These are phyloP conservation scores for Irpex sp. DNA, from an alignment of 1,284 basidiomycete genomes.

Conservation along the genomic window DNA sequence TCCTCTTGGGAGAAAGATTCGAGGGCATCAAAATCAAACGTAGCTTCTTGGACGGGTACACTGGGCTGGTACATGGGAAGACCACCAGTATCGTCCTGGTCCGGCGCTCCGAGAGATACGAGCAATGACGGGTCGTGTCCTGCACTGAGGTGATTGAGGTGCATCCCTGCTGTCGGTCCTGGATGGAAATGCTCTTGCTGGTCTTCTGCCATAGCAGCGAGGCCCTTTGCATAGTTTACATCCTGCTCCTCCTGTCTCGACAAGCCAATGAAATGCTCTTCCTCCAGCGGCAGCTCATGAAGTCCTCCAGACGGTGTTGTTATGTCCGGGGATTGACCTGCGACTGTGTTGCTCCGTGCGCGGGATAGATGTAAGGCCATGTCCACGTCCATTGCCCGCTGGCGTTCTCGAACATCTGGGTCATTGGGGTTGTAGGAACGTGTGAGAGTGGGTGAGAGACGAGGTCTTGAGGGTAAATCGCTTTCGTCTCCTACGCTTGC, in stretches of 20 bases:
- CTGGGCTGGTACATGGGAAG: slow-evolving; percentile 62
- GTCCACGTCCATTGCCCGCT: slow-evolving; percentile 82
- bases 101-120: slow-evolving; percentile 26
- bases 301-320: slow-evolving; percentile 16
- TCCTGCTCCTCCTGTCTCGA: slow-evolving; percentile 45
- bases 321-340: slow-evolving; percentile 22
- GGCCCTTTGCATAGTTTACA: slow-evolving; percentile 38
- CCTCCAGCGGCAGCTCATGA: slow-evolving; percentile 18
- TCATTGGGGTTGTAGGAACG: slow-evolving; percentile 66
- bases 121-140: slow-evolving; percentile 48
- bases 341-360: slow-evolving; percentile 65
- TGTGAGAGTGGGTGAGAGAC: slow-evolving; percentile 60
- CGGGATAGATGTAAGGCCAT: slow-evolving; percentile 81
- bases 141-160: slow-evolving; percentile 36
- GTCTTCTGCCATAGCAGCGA: slow-evolving; percentile 21
- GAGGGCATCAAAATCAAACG: slow-evolving; percentile 77
- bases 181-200: slow-evolving; percentile 21
- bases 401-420: slow-evolving; percentile 69
- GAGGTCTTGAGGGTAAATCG: slow-evolving; percentile 39
- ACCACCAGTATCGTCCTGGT: slow-evolving; percentile 34
- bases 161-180: slow-evolving; percentile 25
- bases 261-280: slow-evolving; percentile 32
- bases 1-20: slow-evolving; percentile 80
- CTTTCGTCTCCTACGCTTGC: slow-evolving; percentile 38
- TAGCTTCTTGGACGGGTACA: slow-evolving; percentile 32